These are phyloP conservation scores for Jatropha podagrica DNA, from an alignment of 441 rosid genomes.

Conservation along the genomic window DNA sequence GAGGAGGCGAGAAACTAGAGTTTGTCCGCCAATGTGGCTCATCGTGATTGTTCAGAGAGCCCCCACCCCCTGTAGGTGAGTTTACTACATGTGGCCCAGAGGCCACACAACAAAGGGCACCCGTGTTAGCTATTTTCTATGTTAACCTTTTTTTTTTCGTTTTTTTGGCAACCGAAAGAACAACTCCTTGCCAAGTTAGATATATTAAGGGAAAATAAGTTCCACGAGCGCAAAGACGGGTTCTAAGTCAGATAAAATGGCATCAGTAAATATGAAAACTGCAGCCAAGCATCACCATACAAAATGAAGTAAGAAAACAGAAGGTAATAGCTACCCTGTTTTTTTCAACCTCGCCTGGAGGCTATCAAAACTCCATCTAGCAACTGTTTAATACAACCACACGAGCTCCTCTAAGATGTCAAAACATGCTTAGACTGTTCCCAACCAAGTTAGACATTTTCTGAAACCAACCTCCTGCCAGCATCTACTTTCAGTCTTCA, in stretches of 20 bases:
- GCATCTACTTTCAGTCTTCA: not conserved
- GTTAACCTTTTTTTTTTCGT: not conserved
- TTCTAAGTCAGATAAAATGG: conserved; percentile 17
- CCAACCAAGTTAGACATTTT: conserved; percentile 8
- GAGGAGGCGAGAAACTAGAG: conserved; percentile 81
- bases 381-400: not conserved
- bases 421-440: conserved; percentile 2
- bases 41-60: conserved; percentile 40
- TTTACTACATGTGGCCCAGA: conserved; percentile 81
- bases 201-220: conserved; percentile 14
- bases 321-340: conserved; percentile 17
- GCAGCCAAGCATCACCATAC: conserved; percentile 15
- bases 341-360: conserved; percentile 5
- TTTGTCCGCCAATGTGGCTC: conserved; percentile 76
- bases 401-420: conserved; percentile 6
- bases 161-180: conserved; percentile 29
- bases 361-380: conserved; percentile 18
- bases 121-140: conserved; percentile 75
- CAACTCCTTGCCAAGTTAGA: conserved; percentile 19
- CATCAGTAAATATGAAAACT: conserved; percentile 3
- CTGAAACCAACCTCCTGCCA: conserved; percentile 9
- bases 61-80: conserved; percentile 42
- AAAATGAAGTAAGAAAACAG: conserved; percentile 17
- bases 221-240: conserved; percentile 20
- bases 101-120: conserved; percentile 97